Base-by-base conservation (phyloP, 768 basidiomycete genomes). In the Russula griseocarnosa region DNA sequence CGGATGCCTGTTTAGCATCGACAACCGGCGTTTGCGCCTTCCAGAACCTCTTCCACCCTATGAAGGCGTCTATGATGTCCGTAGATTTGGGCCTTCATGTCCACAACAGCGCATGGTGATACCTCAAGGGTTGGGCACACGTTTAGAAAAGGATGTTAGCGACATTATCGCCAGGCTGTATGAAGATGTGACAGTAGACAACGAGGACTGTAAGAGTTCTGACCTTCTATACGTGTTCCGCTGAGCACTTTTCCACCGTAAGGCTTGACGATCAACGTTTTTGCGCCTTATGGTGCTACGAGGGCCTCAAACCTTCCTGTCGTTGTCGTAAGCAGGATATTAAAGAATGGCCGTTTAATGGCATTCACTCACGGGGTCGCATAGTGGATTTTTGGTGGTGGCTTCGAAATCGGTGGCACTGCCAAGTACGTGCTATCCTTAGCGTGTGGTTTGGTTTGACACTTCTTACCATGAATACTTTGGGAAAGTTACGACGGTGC, bases 41-140 rank as follows among this genome's bases (percentile, higher is more conserved):
- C 71, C 71, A 1, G 62, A 56, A 16, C 34, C 69, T 5, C 49
- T 51, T 20, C 50, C 47, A n/a, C 61, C 67, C 7, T 70, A 72
- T 56, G 53, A 44, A 20, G 73, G 71, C 18, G 32, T 20, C 11
- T 55, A 62, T 8, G 66, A 71, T 3, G 70, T 64, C 22, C 61
- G 54, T 46, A 42, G 26, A 3, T 72, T 69, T 50, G 72, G 72
- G 26, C 46, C 56, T 3, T 67, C 73, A 13, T 73, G 73, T 46
- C 71, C 71, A 9, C 71, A 73, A 34, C 70, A 73, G 55, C 53
- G 55, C 18, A 28, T 68, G 50, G 11, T 16, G 30, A 9, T 66
- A 28, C 67, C 67, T 46, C 13, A 18, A 34, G 55, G 47, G 32
- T 7, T 57, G 14, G 14, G 50, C 42, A 2, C 24, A 24, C 34